Evolutionary conservation across 2,329 filamentous ascomycete genomes (phyloP).

Genomic region (Microcera coccophila): DNA sequence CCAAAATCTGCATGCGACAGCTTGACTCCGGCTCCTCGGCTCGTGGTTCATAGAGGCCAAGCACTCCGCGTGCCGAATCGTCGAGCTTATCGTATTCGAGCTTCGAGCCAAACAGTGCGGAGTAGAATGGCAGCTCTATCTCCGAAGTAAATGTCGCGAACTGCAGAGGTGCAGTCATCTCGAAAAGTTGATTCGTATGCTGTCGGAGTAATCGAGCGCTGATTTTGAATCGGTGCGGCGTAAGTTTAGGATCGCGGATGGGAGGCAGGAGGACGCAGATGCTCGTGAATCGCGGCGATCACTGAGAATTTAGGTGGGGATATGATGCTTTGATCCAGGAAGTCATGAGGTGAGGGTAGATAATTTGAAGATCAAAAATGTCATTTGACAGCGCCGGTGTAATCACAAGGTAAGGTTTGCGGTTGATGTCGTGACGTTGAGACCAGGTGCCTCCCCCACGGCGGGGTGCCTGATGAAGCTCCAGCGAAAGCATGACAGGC

Average conservation of each 20-base stretch:
- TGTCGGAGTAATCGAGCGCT: too few relatives aligned
- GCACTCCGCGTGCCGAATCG: conserved; percentile 80
- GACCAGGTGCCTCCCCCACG: background rate
- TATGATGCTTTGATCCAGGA: background rate
- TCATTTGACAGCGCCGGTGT: background rate
- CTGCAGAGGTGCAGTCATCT: conserved; percentile 52
- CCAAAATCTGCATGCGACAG: conserved; percentile 85
- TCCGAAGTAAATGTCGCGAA: conserved; percentile 91
- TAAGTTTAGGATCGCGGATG: background rate
- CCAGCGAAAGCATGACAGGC: too few relatives aligned
- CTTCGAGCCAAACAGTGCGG: conserved; percentile 85
- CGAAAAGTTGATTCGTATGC: conserved; percentile 14
- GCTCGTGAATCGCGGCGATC: background rate
- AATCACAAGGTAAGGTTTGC: background rate
- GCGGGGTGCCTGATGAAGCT: too few relatives aligned
- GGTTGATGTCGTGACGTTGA: background rate
- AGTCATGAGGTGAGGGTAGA: background rate
- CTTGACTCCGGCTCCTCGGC: conserved; percentile 69
- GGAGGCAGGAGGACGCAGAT: background rate
- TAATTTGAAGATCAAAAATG: background rate
- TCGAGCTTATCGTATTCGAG: conserved; percentile 97
- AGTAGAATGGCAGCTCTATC: conserved; percentile 93
- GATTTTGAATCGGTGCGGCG: background rate
- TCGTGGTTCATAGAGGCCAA: conserved; percentile 86
- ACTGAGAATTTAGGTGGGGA: background rate